Percentiles rank a stretch among this genome's conserved stretches.
Evolutionary conservation across 495 filamentous ascomycete genomes (phyloP).

Genomic region (Penicillium robsamsonii): DNA sequence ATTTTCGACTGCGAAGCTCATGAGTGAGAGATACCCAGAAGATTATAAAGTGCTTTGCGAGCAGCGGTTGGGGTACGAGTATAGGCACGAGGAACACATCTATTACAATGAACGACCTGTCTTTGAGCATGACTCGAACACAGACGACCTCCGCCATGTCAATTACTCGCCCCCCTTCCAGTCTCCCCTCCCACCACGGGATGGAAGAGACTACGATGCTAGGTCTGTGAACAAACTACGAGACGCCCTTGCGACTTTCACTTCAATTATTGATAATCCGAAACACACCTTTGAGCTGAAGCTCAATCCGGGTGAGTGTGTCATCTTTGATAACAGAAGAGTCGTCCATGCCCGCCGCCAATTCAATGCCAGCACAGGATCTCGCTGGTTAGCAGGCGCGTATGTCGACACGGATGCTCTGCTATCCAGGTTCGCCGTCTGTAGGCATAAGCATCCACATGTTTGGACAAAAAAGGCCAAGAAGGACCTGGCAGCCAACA

Average conservation of each 20-base stretch:
- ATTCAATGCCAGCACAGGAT: conserved; percentile 57
- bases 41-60: conserved; percentile 41
- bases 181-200: conserved; percentile 38
- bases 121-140: conserved; percentile 41
- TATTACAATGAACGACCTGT: conserved; percentile 56
- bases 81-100: conserved; percentile 59
- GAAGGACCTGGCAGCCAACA: neutral
- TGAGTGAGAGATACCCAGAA: conserved; percentile 29
- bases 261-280: conserved; percentile 41
- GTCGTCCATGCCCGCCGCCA: conserved; percentile 72
- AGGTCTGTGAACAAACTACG: neutral
- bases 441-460: neutral
- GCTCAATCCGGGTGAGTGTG: conserved; percentile 75
- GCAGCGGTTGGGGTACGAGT: conserved; percentile 60
- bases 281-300: conserved; percentile 63
- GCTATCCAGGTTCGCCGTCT: conserved; percentile 48
- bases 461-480: neutral
- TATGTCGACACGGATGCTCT: conserved; percentile 76
- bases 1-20: conserved; percentile 53
- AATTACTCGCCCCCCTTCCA: conserved; percentile 77
- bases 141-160: conserved; percentile 36
- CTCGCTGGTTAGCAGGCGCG: conserved; percentile 79
- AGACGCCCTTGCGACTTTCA: conserved; percentile 42
- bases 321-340: conserved; percentile 80
- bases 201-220: neutral